phyloP scores from a whole-genome alignment of 2,329 filamentous ascomycete species.

The Aspergillus hiratsukae region DNA sequence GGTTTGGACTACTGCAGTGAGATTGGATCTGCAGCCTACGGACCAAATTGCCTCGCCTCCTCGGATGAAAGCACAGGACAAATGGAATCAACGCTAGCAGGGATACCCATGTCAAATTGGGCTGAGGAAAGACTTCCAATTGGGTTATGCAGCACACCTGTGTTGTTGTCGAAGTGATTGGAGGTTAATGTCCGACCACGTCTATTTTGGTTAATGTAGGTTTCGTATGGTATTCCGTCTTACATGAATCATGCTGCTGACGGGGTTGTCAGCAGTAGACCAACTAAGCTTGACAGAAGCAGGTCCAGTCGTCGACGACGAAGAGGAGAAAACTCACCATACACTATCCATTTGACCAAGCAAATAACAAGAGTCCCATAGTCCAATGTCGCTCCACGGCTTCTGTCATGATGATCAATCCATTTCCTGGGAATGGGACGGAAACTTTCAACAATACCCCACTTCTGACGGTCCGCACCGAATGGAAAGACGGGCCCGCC shows the following conservation, averaged over 20 bases:
- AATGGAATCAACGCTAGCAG: not conserved
- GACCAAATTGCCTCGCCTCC: not conserved
- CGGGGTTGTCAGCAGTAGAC: no score
- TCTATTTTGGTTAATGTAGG: not conserved
- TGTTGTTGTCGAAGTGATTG: not conserved
- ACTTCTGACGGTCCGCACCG: slow-evolving; percentile 17
- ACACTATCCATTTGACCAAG: not conserved
- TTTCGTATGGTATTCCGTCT: not conserved
- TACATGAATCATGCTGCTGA: not conserved
- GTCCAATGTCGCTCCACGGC: not conserved
- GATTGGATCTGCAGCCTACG: not conserved
- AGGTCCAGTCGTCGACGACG: no score
- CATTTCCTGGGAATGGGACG: slow-evolving; percentile 1
- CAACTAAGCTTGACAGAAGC: no score
- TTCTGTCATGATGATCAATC: not conserved
- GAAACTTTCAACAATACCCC: slow-evolving; percentile 3
- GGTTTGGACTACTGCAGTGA: not conserved
- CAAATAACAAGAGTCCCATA: not conserved
- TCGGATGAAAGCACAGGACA: not conserved
- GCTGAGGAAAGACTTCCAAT: not conserved
- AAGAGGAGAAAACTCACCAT: not conserved
- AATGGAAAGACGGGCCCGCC: slow-evolving; percentile 8
- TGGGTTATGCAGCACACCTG: not conserved
- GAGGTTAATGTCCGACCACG: not conserved
- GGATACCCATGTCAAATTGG: not conserved